Base-by-base conservation (phyloP, 805 yeast genomes). In the Kuraishia borneana region DNA sequence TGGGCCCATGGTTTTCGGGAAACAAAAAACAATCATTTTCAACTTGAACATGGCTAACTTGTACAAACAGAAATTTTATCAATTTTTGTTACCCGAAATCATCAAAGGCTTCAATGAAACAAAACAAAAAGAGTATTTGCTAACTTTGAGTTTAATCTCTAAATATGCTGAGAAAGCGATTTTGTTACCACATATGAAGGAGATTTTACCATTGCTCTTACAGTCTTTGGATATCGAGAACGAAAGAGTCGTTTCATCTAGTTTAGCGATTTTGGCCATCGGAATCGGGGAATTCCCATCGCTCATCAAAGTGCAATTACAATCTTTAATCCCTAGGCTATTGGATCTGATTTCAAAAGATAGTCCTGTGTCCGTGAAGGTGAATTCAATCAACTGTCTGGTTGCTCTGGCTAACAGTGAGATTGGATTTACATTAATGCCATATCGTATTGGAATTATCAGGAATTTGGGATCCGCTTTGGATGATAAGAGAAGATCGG, bases 31-130 rank as follows among this genome's bases (percentile, higher is more conserved):
- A 3, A 36, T 36, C n/a, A 69, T 68, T 1, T 52, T 52, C 40
- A 74, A 74, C 41, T 64, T 81, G 36, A 73, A 76, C 39, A 69
- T 80, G 14, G 70, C 82, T 38, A 53, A 70, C 30, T 62, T 92
- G 18, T 84, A 81, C 64, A 85, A 85, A 50, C 98, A 92, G 48
- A 76, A 76, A 42, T 65, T 83, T 18, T 84, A 85, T 50, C 72
- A 73, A 39, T 56, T 63, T 6, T 58, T 75, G 1, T 63, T 84
- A 5, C 81, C 82, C 1, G 53, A 51, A 21, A 50, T 85, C 21
- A 70, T 80, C 6, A 49, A 54, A 0, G 66, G 65, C 3, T 76
- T 69, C 50, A 54, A 57, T 21, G 43, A 45, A 19, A 33, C 44
- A 5, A 45, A 42, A 1, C 32, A 39, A 3, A 69, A 69, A 40